phyloP scores from a whole-genome alignment of 257 asterid genomes.

The Paraleonurus japonicus region DNA sequence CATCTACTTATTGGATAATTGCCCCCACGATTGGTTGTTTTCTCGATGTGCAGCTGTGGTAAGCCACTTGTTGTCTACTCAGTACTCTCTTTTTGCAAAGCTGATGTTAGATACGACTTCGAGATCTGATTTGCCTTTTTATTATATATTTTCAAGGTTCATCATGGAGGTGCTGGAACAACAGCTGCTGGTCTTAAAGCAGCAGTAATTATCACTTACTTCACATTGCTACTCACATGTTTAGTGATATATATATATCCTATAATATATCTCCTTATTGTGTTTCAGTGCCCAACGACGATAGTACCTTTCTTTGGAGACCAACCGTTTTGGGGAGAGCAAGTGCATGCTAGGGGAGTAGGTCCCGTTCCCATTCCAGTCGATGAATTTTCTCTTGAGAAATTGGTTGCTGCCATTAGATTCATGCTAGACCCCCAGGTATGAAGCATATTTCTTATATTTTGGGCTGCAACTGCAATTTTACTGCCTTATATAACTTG shows the following conservation, averaged over 20 bases:
- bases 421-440: conserved; percentile 81
- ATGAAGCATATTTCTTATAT: background rate
- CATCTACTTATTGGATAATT: conserved; percentile 66
- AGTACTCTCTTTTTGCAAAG: background rate
- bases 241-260: too few species aligned
- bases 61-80: conserved; percentile 18
- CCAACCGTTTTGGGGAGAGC: conserved; percentile 92
- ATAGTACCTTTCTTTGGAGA: conserved; percentile 95
- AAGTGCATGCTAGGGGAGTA: conserved; percentile 78
- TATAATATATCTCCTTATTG: background rate
- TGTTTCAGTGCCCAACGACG: conserved; percentile 77
- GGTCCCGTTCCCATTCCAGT: conserved; percentile 92
- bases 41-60: conserved; percentile 85
- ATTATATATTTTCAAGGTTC: conserved; percentile 55
- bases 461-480: background rate
- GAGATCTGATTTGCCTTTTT: background rate
- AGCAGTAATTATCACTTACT: conserved; percentile 71
- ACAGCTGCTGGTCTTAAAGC: conserved; percentile 98
- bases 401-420: conserved; percentile 70
- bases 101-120: background rate
- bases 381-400: conserved; percentile 72
- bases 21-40: conserved; percentile 97
- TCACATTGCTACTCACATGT: too few species aligned
- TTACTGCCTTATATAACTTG: background rate
- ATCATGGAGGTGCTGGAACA: conserved; percentile 98